Conservation (phyloP, 805 yeast species). For the Blastobotrys chiropterorum region DNA sequence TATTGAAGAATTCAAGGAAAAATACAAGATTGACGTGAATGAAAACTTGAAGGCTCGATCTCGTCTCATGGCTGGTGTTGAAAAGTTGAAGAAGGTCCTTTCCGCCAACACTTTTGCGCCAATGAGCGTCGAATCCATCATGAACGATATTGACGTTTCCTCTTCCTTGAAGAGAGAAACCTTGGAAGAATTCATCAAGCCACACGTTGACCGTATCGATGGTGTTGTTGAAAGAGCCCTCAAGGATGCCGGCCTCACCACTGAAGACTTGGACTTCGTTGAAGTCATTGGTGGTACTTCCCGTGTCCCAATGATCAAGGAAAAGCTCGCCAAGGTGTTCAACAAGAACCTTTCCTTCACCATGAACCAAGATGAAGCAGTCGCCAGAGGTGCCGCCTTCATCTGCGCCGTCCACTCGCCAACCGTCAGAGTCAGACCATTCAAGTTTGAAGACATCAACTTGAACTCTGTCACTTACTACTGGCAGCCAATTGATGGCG, state of each 20-base stretch:
- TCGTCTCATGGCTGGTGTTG: conserved; percentile 88
- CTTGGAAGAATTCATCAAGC: conserved; percentile 82
- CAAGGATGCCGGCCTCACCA: conserved; percentile 64
- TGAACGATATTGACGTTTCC: conserved; percentile 95
- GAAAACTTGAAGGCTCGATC: conserved; percentile 92
- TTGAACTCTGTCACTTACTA: conserved; percentile 85
- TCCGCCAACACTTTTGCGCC: conserved; percentile 96
- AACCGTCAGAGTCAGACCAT: conserved; percentile 96
- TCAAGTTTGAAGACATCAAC: conserved; percentile 95
- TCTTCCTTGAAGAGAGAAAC: conserved; percentile 85
- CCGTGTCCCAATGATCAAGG: conserved; percentile 91
- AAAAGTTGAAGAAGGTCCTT: conserved; percentile 88
- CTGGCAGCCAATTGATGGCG: conserved; percentile 94
- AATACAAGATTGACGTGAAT: conserved; percentile 89
- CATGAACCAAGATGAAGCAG: conserved; percentile 97
- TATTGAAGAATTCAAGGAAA: conserved; percentile 83
- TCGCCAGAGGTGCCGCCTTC: conserved; percentile 98
- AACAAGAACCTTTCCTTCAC: conserved; percentile 86
- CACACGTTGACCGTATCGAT: conserved; percentile 68
- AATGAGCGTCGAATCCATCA: conserved; percentile 89
- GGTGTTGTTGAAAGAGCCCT: conserved; percentile 79
- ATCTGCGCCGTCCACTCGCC: conserved; percentile 99
- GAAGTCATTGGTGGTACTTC: conserved; percentile 98
- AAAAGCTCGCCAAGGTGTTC: conserved; percentile 70
- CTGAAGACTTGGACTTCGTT: conserved; percentile 76